Base-by-base conservation (phyloP, 192 early-diverging fungal species). In the Helicostylum pulchrum region DNA sequence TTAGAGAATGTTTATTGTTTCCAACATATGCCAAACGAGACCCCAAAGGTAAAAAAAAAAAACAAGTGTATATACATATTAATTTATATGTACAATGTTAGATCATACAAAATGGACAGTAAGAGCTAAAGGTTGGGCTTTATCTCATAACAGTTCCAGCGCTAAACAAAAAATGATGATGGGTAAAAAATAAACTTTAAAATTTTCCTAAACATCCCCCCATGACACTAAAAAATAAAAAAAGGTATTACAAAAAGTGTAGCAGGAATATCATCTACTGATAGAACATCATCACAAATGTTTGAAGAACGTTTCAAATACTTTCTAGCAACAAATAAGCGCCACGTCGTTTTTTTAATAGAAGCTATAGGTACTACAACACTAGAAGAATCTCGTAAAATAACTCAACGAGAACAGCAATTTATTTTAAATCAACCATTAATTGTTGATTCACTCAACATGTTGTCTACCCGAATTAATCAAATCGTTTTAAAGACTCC, bases 311-410 rank as follows among this genome's bases (percentile, higher is more conserved):
- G 69, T 21, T 63, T 70, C 34, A 59, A 58, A 17, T 76, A 76
- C 32, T 85, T 85, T 58, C 46, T 85, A 10, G 76, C 83, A 20
- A 82, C 64, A 32, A 83, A 81, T 46, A 76, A 77, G 0, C 72
- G 75, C 20, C 71, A 79, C 30, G 72, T 72, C 48, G 26, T 43
- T 0, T 85, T 83, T 46, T 66, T 52, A 2, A 77, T 39, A 6
- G 6, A 39, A 39, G 36, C 36, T 9, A 4, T 78, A 0, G 87
- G 87, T 39, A 39, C 36, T 9, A 39, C 36, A 39, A 39, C 36
- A 39, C 9, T 39, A 39, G 36, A 39, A 39, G 36, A 39, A 39
- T 39, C 36, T 9, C 5, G 36, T 9, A 39, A 39, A 3, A 43
- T 79, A 4, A 67, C 46, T 48, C 46, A 12, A 48, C 17, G 46